A percentile compares a stretch with the other conserved stretches of the same genome.
Evolutionary conservation across 306 rosid species (phyloP).

Genomic region (Castanea sativa): DNA sequence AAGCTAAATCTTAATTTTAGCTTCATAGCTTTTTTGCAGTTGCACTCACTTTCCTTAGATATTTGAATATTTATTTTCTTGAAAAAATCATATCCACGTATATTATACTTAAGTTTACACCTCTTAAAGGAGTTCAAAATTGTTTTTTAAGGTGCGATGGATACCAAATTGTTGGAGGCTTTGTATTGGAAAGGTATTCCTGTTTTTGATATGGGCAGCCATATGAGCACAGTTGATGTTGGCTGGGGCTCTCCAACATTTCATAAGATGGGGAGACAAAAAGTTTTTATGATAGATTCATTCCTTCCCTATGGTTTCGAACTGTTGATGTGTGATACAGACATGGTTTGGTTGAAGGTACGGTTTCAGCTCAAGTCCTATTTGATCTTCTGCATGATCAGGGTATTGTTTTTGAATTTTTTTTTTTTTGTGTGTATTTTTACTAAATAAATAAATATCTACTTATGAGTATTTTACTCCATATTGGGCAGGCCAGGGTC

Average conservation of each 20-base stretch:
- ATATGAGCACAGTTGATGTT: constrained; percentile 92
- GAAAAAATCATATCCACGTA: constrained; percentile 1
- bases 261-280: constrained; percentile 98
- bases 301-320: constrained; percentile 80
- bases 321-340: constrained; percentile 97
- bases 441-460: not conserved
- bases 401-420: not conserved
- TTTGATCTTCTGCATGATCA: not conserved
- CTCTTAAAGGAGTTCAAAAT: constrained; percentile 26
- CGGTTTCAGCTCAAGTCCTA: not conserved
- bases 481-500: not conserved
- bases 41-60: constrained; percentile 8
- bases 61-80: not conserved
- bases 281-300: constrained; percentile 81
- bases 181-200: constrained; percentile 94
- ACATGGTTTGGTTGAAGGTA: constrained; percentile 99
- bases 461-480: not conserved
- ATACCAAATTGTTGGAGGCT: constrained; percentile 83
- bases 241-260: constrained; percentile 99
- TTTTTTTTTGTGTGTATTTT: not conserved
- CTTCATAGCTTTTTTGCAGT: not conserved
- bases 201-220: constrained; percentile 97
- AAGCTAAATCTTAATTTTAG: constrained; percentile 27
- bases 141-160: constrained; percentile 88
- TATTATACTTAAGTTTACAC: constrained; percentile 11